A percentile compares a stretch with the other conserved stretches of the same genome.
phyloP scores from a whole-genome alignment of 2,329 filamentous ascomycete genomes.

The Westerdykella ornata region DNA sequence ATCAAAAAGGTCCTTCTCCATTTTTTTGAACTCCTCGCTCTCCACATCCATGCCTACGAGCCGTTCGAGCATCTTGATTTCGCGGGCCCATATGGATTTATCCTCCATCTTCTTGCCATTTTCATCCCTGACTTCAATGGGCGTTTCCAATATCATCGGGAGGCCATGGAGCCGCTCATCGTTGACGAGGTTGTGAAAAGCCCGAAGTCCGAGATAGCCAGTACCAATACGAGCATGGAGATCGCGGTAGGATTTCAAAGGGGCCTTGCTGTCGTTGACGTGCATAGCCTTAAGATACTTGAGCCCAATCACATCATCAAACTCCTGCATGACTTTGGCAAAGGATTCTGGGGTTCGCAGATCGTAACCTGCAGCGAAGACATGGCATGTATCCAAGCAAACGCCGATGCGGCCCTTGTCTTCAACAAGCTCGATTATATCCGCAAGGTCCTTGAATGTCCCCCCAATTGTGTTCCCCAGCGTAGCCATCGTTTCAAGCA shows the following conservation, averaged over 20 bases:
- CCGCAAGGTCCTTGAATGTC: conserved; percentile 76
- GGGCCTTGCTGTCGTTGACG: conserved; percentile 92
- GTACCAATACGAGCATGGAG: conserved; percentile 95
- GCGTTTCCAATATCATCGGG: conserved; percentile 95
- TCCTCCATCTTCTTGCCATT: conserved; percentile 65
- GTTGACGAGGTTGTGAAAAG: conserved; percentile 90
- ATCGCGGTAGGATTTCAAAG: conserved; percentile 72
- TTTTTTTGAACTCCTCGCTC: conserved; percentile 60
- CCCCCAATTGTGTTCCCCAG: conserved; percentile 77
- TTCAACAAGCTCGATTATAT: conserved; percentile 72
- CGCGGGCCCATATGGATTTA: conserved; percentile 77
- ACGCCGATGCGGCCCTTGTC: conserved; percentile 83
- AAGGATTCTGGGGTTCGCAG: conserved; percentile 70
- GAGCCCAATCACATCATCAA: conserved; percentile 70
- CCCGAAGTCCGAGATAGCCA: conserved; percentile 81
- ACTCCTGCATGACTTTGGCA: conserved; percentile 63
- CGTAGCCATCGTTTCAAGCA: conserved; percentile 94
- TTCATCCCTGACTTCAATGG: conserved; percentile 64
- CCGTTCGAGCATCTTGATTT: conserved; percentile 90
- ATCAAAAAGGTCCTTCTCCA: conserved; percentile 60
- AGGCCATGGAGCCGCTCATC: conserved; percentile 65
- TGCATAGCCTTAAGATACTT: conserved; percentile 80
- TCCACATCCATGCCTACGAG: conserved; percentile 78
- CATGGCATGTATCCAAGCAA: conserved; percentile 94
- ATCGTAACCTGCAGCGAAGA: conserved; percentile 92